Evolutionary conservation across 371 early-diverging fungal species (phyloP).

Genomic region (Basidiobolus meristosporus): DNA sequence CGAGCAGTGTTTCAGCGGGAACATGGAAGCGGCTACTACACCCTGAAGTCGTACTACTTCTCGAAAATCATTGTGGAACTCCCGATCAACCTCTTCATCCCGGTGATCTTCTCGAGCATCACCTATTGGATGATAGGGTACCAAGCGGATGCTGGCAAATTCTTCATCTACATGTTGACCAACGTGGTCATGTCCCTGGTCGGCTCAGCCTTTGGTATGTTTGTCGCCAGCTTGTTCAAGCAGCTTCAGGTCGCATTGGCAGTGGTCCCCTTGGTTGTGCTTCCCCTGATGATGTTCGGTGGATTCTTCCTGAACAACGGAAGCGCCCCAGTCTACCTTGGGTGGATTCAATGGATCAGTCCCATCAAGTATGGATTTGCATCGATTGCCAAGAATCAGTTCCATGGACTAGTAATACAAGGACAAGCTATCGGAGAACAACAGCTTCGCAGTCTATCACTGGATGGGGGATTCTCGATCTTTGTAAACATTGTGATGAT

Average conservation of each 20-base stretch:
- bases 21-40: background rate
- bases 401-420: background rate
- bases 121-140: background rate
- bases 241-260: constrained; percentile 6
- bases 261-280: constrained; percentile 14
- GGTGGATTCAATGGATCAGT: constrained; percentile 35
- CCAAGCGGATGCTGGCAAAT: background rate
- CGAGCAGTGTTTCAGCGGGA: background rate
- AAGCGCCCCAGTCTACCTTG: constrained; percentile 26
- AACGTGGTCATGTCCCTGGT: background rate
- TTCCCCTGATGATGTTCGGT: constrained; percentile 20
- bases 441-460: background rate
- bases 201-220: background rate
- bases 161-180: background rate
- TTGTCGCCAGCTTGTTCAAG: background rate
- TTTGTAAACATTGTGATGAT: background rate
- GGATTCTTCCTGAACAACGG: constrained; percentile 32
- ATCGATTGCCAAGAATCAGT: constrained; percentile 25
- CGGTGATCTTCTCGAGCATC: background rate
- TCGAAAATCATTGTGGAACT: background rate
- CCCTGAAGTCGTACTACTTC: background rate
- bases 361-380: constrained; percentile 40
- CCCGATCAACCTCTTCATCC: background rate
- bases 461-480: background rate
- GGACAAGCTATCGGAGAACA: background rate